Conservation (phyloP, 768 basidiomycete genomes). For the Calvatia gigantea region DNA sequence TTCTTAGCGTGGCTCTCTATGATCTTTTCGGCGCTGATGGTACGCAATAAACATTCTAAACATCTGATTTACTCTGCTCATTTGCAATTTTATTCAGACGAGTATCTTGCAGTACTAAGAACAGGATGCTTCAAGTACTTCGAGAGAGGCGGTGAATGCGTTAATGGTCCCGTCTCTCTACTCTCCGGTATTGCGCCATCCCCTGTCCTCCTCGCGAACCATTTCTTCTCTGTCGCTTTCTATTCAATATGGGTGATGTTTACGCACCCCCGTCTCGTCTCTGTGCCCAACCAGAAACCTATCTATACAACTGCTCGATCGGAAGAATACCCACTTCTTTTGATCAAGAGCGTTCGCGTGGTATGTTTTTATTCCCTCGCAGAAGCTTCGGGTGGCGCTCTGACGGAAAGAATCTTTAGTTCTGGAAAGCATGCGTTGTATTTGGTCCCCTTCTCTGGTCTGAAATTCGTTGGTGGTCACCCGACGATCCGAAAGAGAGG, state of each 20-base stretch:
- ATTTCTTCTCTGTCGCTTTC: conserved; percentile 95
- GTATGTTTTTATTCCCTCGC: conserved; percentile 45
- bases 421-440: conserved; percentile 90
- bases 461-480: conserved; percentile 75
- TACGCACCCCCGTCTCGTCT: conserved; percentile 39
- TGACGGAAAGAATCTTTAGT: conserved; percentile 38
- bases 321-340: conserved; percentile 65
- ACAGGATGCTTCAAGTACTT: conserved; percentile 98
- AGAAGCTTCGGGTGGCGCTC: not conserved
- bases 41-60: conserved; percentile 32
- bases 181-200: conserved; percentile 83
- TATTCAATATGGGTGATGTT: conserved; percentile 93
- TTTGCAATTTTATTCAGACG: conserved; percentile 35
- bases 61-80: not conserved
- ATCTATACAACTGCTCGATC: conserved; percentile 39
- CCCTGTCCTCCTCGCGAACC: conserved; percentile 76
- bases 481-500: conserved; percentile 21
- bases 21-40: conserved; percentile 94
- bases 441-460: conserved; percentile 86
- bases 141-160: conserved; percentile 85
- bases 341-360: conserved; percentile 59
- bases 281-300: conserved; percentile 30
- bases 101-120: conserved; percentile 58
- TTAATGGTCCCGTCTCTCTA: conserved; percentile 85
- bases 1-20: conserved; percentile 89